These are phyloP conservation scores for Penicillium brasilianum DNA, from an alignment of 2,329 filamentous ascomycete species.

Conservation along the genomic window DNA sequence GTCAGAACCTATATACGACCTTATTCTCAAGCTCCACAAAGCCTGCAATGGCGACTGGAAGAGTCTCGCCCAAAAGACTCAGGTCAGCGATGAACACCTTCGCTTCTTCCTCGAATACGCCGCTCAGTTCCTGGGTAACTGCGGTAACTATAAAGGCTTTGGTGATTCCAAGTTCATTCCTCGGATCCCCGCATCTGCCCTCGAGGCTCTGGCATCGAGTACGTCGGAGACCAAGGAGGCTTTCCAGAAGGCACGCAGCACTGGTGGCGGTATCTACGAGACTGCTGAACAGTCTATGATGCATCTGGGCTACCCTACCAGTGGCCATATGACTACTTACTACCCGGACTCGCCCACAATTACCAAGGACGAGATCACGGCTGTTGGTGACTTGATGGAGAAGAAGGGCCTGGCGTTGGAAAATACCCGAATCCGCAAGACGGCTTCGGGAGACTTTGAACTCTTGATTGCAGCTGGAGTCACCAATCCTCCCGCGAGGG, in stretches of 20 bases:
- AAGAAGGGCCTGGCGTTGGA: slow-evolving; percentile 72
- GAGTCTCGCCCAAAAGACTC: slow-evolving; percentile 66
- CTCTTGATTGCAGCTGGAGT: slow-evolving; percentile 74
- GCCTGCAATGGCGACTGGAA: slow-evolving; percentile 73
- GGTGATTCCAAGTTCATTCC: slow-evolving; percentile 85
- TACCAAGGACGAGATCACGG: slow-evolving; percentile 74
- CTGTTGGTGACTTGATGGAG: slow-evolving; percentile 74
- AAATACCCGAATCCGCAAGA: slow-evolving; percentile 77
- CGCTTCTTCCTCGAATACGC: slow-evolving; percentile 76
- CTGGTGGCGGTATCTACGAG: slow-evolving; percentile 71
- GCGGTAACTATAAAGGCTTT: slow-evolving; percentile 85
- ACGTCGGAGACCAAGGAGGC: slow-evolving; percentile 64
- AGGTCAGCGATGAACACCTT: slow-evolving; percentile 67
- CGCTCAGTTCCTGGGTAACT: slow-evolving; percentile 78
- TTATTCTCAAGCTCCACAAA: slow-evolving; percentile 75
- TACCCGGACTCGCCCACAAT: slow-evolving; percentile 78
- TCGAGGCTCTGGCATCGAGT: slow-evolving; percentile 68
- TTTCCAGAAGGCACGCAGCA: slow-evolving; percentile 66
- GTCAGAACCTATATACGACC: slow-evolving; percentile 78
- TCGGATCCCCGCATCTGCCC: slow-evolving; percentile 66
- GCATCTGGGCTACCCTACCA: slow-evolving; percentile 76
- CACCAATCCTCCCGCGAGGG: slow-evolving; percentile 62
- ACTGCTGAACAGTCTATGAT: slow-evolving; percentile 67
- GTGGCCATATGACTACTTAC: slow-evolving; percentile 79
- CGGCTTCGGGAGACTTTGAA: slow-evolving; percentile 67